These are phyloP conservation scores for Pleurotus platypus DNA, from an alignment of 768 basidiomycete genomes.

Conservation along the genomic window DNA sequence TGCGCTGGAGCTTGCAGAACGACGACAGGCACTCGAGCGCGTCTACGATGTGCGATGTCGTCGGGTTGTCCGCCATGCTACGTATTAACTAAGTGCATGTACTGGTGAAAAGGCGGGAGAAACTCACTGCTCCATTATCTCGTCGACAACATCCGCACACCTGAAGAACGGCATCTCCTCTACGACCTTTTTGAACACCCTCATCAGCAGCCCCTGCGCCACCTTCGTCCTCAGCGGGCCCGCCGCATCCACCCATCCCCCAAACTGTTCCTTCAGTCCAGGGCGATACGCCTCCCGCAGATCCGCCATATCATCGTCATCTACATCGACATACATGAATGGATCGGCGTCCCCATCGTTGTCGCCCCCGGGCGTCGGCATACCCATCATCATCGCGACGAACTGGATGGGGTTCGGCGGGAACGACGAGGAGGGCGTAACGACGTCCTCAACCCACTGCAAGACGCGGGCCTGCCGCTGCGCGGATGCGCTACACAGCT, in stretches of 20 bases:
- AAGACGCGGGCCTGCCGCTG: conserved; percentile 37
- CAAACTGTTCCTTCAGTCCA: conserved; percentile 42
- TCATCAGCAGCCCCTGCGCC: conserved; percentile 29
- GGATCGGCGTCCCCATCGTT: conserved; percentile 30
- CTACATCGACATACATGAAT: conserved; percentile 39
- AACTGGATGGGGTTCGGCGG: conserved; percentile 42
- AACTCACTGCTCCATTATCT: conserved; percentile 51
- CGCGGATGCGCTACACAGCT: conserved; percentile 31
- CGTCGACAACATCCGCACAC: conserved; percentile 46
- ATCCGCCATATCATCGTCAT: conserved; percentile 48
- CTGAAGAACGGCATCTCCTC: conserved; percentile 57
- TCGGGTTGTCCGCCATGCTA: conserved; percentile 53
- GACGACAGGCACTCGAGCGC: conserved; percentile 43
- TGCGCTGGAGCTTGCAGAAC: conserved; percentile 50
- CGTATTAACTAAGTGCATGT: not conserved
- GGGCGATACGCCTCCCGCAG: conserved; percentile 49
- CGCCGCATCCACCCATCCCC: conserved; percentile 50
- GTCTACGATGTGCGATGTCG: conserved; percentile 48
- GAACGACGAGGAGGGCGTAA: conserved; percentile 30
- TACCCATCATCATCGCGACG: conserved; percentile 51
- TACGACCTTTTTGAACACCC: conserved; percentile 40
- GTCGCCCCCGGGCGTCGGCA: conserved; percentile 36
- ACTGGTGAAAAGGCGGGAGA: not conserved
- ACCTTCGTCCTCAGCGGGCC: conserved; percentile 28
- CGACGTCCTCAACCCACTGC: conserved; percentile 40